Conservation (phyloP, 768 basidiomycete genomes). For the Sistotremastrum suecicum region DNA sequence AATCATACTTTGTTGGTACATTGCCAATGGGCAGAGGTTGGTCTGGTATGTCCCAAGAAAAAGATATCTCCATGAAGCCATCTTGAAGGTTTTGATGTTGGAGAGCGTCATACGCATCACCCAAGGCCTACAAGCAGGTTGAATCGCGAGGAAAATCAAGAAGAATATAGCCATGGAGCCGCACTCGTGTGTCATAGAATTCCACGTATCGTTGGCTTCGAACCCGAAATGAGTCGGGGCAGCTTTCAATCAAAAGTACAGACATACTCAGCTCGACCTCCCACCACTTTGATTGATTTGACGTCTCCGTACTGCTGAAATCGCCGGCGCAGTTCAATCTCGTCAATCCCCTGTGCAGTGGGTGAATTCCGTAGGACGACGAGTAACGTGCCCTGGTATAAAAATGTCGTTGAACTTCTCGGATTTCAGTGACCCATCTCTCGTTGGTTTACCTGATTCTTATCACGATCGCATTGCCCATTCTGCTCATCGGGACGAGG, state of each 20-base stretch:
- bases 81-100: constrained; percentile 69
- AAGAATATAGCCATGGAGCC: constrained; percentile 10
- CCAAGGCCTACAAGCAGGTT: constrained; percentile 39
- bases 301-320: constrained; percentile 88
- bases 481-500: constrained; percentile 74
- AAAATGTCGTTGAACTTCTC: background rate
- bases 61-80: constrained; percentile 78
- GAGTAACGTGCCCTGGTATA: constrained; percentile 64
- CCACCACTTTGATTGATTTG: constrained; percentile 57
- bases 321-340: constrained; percentile 72
- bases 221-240: background rate
- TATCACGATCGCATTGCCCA: constrained; percentile 50
- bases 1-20: constrained; percentile 12
- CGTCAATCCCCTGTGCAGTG: constrained; percentile 60
- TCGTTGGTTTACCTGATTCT: constrained; percentile 55
- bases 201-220: constrained; percentile 82
- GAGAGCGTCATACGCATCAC: constrained; percentile 66
- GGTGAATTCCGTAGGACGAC: constrained; percentile 62
- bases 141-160: constrained; percentile 2
- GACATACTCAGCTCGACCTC: constrained; percentile 46
- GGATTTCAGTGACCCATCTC: background rate
- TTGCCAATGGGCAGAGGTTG: constrained; percentile 31
- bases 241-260: constrained; percentile 7
- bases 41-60: constrained; percentile 69
- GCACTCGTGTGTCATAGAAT: constrained; percentile 78